Evolutionary conservation across 192 early-diverging fungal genomes (phyloP), one percentile per base, ranked within the genome.

Genomic region (Geosiphon pyriformis): DNA sequence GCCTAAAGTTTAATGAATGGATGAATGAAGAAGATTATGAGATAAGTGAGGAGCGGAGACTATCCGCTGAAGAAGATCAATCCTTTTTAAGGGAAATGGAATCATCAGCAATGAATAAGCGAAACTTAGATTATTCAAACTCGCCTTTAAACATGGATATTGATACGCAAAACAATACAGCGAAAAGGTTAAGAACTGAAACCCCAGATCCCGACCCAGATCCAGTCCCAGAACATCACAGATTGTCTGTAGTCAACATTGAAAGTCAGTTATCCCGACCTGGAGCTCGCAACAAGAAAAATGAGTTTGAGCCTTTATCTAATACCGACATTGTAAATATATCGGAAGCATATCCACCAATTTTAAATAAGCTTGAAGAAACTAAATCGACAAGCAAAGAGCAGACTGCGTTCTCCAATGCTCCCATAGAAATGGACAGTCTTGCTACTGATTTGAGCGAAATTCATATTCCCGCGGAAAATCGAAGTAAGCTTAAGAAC

Each of bases 1-100:
- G 88, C 72, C 65, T 72, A 30, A 73, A 74, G 23, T 90, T 83
- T 64, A 86, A 88, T 74, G 91, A 94, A 70, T 87, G 90, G 87
- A 86, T 89, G 81, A 91, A 90, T 62, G 91, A 91, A 68, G 90
- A 92, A 70, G 92, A 94, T 65, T 94, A 93, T 65, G 91, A 92
- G 70, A 65, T 65, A 33, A 17, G 61, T 35, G 35, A 33, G 42
- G 15, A 26, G 52, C 23, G 46, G 53, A 62, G 34, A 32, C 29
- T 46, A n/a, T 8, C 64, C 31, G 27, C 49, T 68, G 11, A 53
- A 70, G 70, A 67, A 73, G 55, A 63, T 69, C 65, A 70, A 83
- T 77, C 62, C 75, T 67, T 60, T 74, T 30, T 79, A 72, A 15
- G 72, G 72, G 20, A 74, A 63, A 49, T 62, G 54, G 63, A 65